Evolutionary conservation across 495 filamentous ascomycete species (phyloP), one percentile per base, ranked within the genome.

Genomic region (Aspergillus campestris): DNA sequence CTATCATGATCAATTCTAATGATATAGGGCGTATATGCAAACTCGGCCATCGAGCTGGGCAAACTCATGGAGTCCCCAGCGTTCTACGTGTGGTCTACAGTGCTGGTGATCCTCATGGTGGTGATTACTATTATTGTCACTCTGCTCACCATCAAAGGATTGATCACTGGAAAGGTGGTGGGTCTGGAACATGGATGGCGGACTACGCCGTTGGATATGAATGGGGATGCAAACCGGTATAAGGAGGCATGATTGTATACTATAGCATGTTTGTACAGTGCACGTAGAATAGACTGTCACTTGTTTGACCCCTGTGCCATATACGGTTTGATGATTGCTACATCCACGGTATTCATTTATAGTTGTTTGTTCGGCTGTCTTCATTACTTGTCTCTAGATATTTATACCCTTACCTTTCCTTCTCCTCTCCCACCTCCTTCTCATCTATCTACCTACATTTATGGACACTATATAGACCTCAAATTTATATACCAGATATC

Each of bases 11-110:
- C 27, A 45, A 33, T 37, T 14, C 24, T 18, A 12, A 10, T n/a
- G 35, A 12, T 11, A 29, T 33, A 61, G 56, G 60, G 60, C 11
- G 60, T 62, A 5, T 64, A 62, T 34, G 60, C 60, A 8, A 66
- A 66, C 31, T 46, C 51, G 4, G 58, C 62, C 1, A 55, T 64
- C 8, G 39, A 59, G 24, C 50, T 66, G 10, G 60, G 57, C 10
- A 56, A 47, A 15, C 36, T 60, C 13, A 62, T 66, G 61, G 44
- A 59, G 24, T 58, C 57, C 6, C 49, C 52, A 2, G 56, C 60
- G 12, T 62, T 62, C 36, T 28, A 45, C 7, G 60, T 66, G 1
- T 52, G 60, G 45, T 66, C 59, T 7, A 64, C 57, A 5, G 54
- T 29, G 7, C 49, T 66, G 29, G 15, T 60, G 31, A 11, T 64